Evolutionary conservation across 192 early-diverging fungal species (phyloP), one percentile per base, ranked within the genome.

Genomic region (Coemansia sp.): DNA sequence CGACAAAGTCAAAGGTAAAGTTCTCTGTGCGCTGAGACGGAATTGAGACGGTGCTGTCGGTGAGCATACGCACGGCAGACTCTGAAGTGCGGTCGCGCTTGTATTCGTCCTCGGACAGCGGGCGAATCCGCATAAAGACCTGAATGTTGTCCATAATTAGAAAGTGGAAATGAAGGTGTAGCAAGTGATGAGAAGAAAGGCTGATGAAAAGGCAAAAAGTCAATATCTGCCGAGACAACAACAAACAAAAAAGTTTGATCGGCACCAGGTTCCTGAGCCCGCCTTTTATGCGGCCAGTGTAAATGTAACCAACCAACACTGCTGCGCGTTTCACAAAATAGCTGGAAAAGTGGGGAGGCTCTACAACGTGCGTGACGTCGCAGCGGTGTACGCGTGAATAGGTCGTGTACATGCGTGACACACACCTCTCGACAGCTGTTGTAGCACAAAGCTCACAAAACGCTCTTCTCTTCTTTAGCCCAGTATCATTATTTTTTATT

Each of bases 1-100:
- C 89, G 30, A 89, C 87, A 66, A 85, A 85, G 75, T 90, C 89
- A 68, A 89, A 90, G 37, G 87, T 85, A 62, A 90, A 90, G 38
- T 76, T 87, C n/a, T 90, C 89, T 16, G 69, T 76, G 62, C 84
- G 84, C 68, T 80, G 78, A 32, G 84, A 83, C 47, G 86, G 71
- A 38, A 87, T 76, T 9, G 84, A 77, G 10, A 84, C 85, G 0
- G 72, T 69, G 65, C 67, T 81, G 11, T 79, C 78, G 10, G 84
- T 64, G 19, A 81, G 72, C 35, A 82, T 73, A 35, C 78, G 77
- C 37, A 86, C 77, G 42, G 84, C 72, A 6, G 70, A 78, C 71
- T 75, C 69, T 43, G 78, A 66, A 10, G 70, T 66, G 60, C 75
- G 75, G 55, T 86, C 77, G 28, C 73, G 67, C 44, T 68, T 63